Base-by-base conservation (phyloP, 73 alveolate species). In the Symbiodinium pilosum region DNA sequence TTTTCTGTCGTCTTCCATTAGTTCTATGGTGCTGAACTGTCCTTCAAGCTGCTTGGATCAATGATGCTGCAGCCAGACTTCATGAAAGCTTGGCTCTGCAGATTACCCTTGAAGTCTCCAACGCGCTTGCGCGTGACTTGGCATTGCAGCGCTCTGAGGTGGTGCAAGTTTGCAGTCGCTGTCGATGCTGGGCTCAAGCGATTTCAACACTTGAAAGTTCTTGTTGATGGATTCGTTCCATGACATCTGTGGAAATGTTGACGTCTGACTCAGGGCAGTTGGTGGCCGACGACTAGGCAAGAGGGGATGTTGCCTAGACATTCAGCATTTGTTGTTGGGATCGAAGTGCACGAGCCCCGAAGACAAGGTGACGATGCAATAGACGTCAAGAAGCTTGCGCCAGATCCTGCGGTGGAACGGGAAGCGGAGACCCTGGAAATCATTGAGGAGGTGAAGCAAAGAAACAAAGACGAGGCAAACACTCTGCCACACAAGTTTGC, bases 11-110 rank as follows among this genome's bases (percentile, higher is more conserved):
- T 91, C 96, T 26, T 36, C 96, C 34, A 69, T 91, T 51, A 91
- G 88, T 26, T 39, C 77, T 5, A 68, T 91, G 96, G 51, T 52
- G 77, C 52, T 91, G 52, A 42, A 91, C 88, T 91, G 96, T 75
- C 96, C 87, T n/a, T 30, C 44, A 6, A 24, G 44, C 47, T 34
- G 44, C 44, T 64, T 30, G 38, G 77, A 64, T 64, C 38, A 64
- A 2, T 14, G 11, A 47, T 47, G 6, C 59, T 47, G n/a, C n/a
- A n/a, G n/a, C n/a, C n/a, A n/a, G n/a, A n/a, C n/a, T n/a, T n/a
- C n/a, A n/a, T n/a, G n/a, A n/a, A n/a, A n/a, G n/a, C n/a, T n/a
- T n/a, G n/a, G n/a, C n/a, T n/a, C n/a, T n/a, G n/a, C n/a, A n/a
- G n/a, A n/a, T n/a, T n/a, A n/a, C n/a, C n/a, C n/a, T n/a, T n/a